Evolutionary conservation across 768 basidiomycete species (phyloP), one percentile per base, ranked within the genome.

Genomic region (Sistotremastrum suecicum): DNA sequence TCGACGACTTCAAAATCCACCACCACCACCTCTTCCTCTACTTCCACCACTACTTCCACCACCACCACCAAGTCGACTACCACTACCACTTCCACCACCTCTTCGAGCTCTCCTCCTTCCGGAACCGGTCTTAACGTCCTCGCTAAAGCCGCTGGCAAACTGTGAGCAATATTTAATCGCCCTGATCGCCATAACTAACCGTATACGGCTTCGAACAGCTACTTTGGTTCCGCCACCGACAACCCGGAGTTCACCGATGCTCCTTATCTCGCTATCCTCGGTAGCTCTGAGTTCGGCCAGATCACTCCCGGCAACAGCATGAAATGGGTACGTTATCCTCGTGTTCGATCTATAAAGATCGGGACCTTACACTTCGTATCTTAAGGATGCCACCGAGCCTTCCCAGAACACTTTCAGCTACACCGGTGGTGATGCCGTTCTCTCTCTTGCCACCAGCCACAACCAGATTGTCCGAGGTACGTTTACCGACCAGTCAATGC

Each of bases 381-480:
- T 20, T 66, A 75, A 75, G 74, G 71, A 72, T 50, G 68, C 71
- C 2, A 75, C 71, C 12, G 74, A 77, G 49, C 72, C 71, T 5
- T 54, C 56, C 2, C 70, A 61, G 30, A 70, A 70, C 20, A 55
- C 51, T 5, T 76, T 73, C 56, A 71, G 66, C 0, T 76, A 73
- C 51, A 54, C 58, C 3, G 53, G 51, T 7, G 73, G 69, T 5
- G 71, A 75, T 53, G 58, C 53, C 31, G 61, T 75, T 35, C 69
- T 67, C 5, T 56, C 58, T 37, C 59, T 71, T 29, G 72, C 72
- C 3, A 58, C 67, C 52, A 55, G 58, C 7, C 70, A 72, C 51
- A 66, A 68, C 0, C 69, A 72, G 50, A 56, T 74, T 7, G 51
- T 76, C 37, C 60, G 74, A 54, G 73, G 71, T 20, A 20, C 20